phyloP scores from a whole-genome alignment of 768 basidiomycete genomes.

The Stropharia rugosoannulata region DNA sequence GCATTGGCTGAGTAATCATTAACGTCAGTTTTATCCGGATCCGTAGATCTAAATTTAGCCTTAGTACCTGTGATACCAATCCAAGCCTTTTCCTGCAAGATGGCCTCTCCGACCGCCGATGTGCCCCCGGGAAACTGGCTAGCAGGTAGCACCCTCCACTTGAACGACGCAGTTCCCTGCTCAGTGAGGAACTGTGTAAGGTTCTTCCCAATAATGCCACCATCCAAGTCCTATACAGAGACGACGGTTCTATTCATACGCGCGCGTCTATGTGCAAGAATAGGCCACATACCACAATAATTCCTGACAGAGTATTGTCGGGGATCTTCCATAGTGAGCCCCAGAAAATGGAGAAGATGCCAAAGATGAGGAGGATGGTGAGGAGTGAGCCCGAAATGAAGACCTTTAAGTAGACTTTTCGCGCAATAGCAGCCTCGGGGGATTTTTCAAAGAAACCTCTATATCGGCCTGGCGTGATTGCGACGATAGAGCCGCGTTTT shows the following conservation, averaged over 20 bases:
- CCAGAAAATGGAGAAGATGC: conserved; percentile 61
- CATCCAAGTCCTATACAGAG: conserved; percentile 56
- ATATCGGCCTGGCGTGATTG: not conserved
- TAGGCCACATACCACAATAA: conserved; percentile 48
- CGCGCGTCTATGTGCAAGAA: not conserved
- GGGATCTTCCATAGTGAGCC: conserved; percentile 45
- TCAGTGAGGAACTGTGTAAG: conserved; percentile 38
- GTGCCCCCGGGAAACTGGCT: conserved; percentile 42
- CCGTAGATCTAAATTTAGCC: conserved; percentile 4
- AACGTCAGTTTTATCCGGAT: not conserved
- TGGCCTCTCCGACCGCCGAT: conserved; percentile 36
- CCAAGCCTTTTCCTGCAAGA: conserved; percentile 55
- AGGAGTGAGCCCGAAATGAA: conserved; percentile 33
- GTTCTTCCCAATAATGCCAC: conserved; percentile 45
- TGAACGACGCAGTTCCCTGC: conserved; percentile 31
- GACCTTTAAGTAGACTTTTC: conserved; percentile 44
- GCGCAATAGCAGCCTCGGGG: conserved; percentile 21
- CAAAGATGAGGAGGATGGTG: conserved; percentile 43
- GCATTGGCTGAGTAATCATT: conserved; percentile 34
- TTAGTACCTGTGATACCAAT: conserved; percentile 54
- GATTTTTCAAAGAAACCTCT: conserved; percentile 28
- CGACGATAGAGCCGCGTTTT: not conserved
- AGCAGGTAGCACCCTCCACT: conserved; percentile 44
- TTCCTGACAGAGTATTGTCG: conserved; percentile 44
- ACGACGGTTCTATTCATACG: not conserved